These are phyloP conservation scores for Botrytis pseudocinerea DNA, from an alignment of 2,329 filamentous ascomycete species.

Conservation along the genomic window DNA sequence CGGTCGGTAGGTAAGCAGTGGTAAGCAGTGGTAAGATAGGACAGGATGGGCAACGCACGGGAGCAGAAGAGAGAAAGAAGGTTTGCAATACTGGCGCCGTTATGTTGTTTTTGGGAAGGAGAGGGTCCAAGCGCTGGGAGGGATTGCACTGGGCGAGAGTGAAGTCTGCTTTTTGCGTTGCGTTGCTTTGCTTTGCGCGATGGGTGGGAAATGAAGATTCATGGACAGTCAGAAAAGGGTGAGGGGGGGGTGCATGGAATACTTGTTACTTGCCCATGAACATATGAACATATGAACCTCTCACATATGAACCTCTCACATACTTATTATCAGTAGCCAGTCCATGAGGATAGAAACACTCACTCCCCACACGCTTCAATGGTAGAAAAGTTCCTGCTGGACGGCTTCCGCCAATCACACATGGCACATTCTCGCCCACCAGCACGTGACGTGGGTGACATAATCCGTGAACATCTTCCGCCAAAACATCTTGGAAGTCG, in stretches of 20 bases:
- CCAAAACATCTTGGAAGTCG: constrained; percentile 22
- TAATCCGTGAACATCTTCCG: constrained; percentile 7
- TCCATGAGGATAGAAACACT: not conserved
- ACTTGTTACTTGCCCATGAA: too few relatives aligned
- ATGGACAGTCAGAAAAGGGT: not conserved
- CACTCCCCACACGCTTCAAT: not conserved
- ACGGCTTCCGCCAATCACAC: not conserved
- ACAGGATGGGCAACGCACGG: not conserved
- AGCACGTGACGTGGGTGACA: constrained; percentile 2
- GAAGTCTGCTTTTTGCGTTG: not conserved
- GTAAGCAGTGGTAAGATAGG: too few relatives aligned
- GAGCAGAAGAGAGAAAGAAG: not conserved
- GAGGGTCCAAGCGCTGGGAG: constrained; percentile 1
- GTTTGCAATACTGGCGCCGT: not conserved
- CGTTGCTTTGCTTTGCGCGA: not conserved
- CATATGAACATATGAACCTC: not conserved
- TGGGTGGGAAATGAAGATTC: not conserved
- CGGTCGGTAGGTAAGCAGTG: too few relatives aligned
- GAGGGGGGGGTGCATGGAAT: not conserved
- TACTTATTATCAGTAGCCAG: not conserved
- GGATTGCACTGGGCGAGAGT: not conserved
- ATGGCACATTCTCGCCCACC: not conserved
- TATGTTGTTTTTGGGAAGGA: not conserved
- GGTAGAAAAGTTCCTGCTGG: not conserved
- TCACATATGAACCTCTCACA: too few relatives aligned